These are phyloP conservation scores for Blastocrithidia nonstop DNA, from an alignment of 208 protist genomes.

Conservation along the genomic window DNA sequence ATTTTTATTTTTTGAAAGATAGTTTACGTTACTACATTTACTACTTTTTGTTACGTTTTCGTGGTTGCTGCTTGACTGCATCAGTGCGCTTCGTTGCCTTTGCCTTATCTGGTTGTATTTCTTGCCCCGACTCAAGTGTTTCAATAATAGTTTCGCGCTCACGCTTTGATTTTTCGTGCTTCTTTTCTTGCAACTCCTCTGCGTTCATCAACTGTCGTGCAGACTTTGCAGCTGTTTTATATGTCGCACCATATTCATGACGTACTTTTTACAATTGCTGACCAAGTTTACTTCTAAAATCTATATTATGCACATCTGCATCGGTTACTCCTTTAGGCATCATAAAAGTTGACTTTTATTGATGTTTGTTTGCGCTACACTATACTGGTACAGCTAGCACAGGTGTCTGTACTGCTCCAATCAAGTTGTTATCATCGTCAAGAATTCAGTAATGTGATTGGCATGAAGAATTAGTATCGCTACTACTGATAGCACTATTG, in stretches of 20 bases:
- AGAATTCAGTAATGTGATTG: conserved; percentile 74
- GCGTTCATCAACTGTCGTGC: conserved; percentile 50
- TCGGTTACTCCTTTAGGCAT: conserved; percentile 24
- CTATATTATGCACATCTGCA: conserved; percentile 21
- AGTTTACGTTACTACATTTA: not conserved
- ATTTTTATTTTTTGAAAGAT: too few relatives aligned
- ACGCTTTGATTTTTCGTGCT: conserved; percentile 24
- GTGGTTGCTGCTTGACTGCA: not conserved
- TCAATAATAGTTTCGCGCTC: conserved; percentile 44
- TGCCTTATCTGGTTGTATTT: not conserved
- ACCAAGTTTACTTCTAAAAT: conserved; percentile 61
- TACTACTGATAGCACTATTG: too few relatives aligned
- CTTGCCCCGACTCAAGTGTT: conserved; percentile 24
- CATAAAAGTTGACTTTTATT: conserved; percentile 7
- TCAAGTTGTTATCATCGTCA: conserved; percentile 37
- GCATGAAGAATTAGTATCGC: too few relatives aligned
- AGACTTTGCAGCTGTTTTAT: conserved; percentile 40
- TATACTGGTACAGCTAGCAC: conserved; percentile 2
- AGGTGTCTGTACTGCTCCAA: conserved; percentile 25
- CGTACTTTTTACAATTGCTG: conserved; percentile 41
- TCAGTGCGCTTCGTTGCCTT: not conserved
- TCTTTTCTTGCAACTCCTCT: conserved; percentile 23
- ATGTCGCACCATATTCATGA: conserved; percentile 53
- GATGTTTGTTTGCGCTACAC: conserved; percentile 2
- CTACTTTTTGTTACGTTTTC: not conserved